Evolutionary conservation across 2,329 filamentous ascomycete species (phyloP), one percentile per base, ranked within the genome.

Genomic region (Penicillium nordicum): DNA sequence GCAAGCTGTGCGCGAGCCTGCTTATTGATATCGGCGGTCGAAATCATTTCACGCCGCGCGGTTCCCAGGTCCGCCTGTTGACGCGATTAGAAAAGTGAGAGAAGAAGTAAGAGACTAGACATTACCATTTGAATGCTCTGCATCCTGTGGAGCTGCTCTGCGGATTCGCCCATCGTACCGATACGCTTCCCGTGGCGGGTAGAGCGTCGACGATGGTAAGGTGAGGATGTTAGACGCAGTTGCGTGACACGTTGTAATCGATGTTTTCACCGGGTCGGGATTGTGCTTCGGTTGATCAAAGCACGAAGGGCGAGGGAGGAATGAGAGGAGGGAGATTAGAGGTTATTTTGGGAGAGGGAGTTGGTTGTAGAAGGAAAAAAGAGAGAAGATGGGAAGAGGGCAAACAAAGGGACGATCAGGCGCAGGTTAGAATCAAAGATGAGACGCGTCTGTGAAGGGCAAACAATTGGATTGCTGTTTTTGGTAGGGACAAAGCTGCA

Each of bases 21-120:
- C 9, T 27, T 34, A 4, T 4, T 18, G 6, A 32, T 5, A 5
- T 53, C 50, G 5, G 18, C 34, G 7, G 50, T 53, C 8, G 50
- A 38, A 29, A 53, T 53, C 11, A 21, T 40, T 25, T 53, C 50
- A 53, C 50, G 50, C 5, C 50, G 43, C 4, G 43, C 34, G 2
- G 43, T 48, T 40, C 50, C 50, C n/a, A 53, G 21, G 8, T 53
- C 50, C 5, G 50, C 34, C 50, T 53, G 12, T 48, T 41, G 3
- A n/a, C 8, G 3, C 3, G 1, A 9, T 14, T 27, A 41, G 36
- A 18, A 21, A 32, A 4, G 7, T 6, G 5, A 48, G 7, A n/a
- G n/a, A 34, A n/a, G 5, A 32, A 51, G 21, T 36, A 9, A 36
- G 10, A 27, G 29, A 5, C n/a, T 14, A n/a, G 4, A 14, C 27